Evolutionary conservation across 345 rosid species (phyloP).

Genomic region (Turnera subulata): DNA sequence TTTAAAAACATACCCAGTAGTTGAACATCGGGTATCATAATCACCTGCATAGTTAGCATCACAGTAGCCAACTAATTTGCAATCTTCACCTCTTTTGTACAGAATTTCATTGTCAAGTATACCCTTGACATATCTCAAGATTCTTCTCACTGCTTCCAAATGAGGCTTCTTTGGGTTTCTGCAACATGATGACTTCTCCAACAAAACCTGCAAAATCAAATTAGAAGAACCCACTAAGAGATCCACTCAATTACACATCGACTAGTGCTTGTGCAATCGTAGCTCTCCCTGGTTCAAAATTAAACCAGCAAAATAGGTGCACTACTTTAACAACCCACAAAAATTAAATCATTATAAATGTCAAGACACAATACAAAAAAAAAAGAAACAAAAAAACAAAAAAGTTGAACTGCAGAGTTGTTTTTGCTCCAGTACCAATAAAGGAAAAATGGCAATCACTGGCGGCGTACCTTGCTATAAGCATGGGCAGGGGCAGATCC

Average conservation of each 20-base stretch:
- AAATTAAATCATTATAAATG: not conserved
- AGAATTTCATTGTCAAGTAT: too few species aligned
- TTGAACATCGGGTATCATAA: too few species aligned
- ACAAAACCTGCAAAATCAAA: conserved; percentile 23
- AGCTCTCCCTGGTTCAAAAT: conserved; percentile 28
- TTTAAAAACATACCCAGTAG: too few species aligned
- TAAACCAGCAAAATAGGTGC: not conserved
- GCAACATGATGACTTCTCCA: too few species aligned
- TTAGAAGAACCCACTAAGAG: conserved; percentile 4
- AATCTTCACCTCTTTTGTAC: too few species aligned
- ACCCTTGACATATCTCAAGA: too few species aligned
- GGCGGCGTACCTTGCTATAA: too few species aligned
- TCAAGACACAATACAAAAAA: not conserved
- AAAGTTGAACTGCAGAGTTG: not conserved
- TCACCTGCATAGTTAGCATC: too few species aligned
- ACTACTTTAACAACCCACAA: conserved; percentile 34
- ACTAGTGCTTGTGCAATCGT: conserved; percentile 1
- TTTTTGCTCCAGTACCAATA: not conserved
- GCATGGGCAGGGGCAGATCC: too few species aligned
- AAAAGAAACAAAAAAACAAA: not conserved
- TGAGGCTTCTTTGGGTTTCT: too few species aligned
- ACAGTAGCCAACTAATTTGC: too few species aligned
- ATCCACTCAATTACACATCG: conserved; percentile 1
- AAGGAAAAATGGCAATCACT: not conserved
- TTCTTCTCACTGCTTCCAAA: too few species aligned